A percentile compares a stretch with the other conserved stretches of the same genome.
Conservation (phyloP, 495 filamentous ascomycete species). For the Hyaloscypha bicolor region DNA sequence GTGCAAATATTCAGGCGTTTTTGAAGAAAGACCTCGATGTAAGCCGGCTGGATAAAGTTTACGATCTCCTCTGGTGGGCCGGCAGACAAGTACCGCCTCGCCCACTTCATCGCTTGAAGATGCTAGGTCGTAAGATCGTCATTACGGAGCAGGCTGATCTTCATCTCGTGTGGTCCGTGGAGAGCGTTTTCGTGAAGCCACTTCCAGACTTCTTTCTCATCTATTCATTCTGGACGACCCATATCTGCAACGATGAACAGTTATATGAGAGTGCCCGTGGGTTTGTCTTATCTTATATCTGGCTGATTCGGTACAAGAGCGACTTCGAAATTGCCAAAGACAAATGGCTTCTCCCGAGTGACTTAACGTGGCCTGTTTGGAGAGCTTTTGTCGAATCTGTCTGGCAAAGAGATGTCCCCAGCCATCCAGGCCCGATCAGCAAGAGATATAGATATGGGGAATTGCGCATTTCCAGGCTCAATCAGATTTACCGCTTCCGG, state of each 20-base stretch:
- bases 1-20: too few relatives aligned
- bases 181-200: constrained; percentile 57
- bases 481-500: constrained; percentile 32
- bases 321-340: constrained; percentile 45
- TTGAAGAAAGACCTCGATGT: not conserved
- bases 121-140: constrained; percentile 45
- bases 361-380: constrained; percentile 33
- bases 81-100: constrained; percentile 32
- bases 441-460: constrained; percentile 45
- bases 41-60: constrained; percentile 20
- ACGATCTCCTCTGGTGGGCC: constrained; percentile 29
- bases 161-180: constrained; percentile 57
- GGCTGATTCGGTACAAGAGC: constrained; percentile 39
- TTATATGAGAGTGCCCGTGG: constrained; percentile 36
- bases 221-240: constrained; percentile 43
- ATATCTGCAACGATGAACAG: not conserved
- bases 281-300: constrained; percentile 43
- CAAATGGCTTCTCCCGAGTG: constrained; percentile 29
- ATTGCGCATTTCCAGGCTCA: constrained; percentile 40
- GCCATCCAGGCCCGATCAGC: not conserved
- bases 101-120: constrained; percentile 42
- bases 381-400: constrained; percentile 1
- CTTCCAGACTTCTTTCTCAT: constrained; percentile 51
- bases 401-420: not conserved
- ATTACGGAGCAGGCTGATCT: constrained; percentile 50